These are phyloP conservation scores for Oxytropis ochrocephala DNA, from an alignment of 306 rosid species.

Conservation along the genomic window DNA sequence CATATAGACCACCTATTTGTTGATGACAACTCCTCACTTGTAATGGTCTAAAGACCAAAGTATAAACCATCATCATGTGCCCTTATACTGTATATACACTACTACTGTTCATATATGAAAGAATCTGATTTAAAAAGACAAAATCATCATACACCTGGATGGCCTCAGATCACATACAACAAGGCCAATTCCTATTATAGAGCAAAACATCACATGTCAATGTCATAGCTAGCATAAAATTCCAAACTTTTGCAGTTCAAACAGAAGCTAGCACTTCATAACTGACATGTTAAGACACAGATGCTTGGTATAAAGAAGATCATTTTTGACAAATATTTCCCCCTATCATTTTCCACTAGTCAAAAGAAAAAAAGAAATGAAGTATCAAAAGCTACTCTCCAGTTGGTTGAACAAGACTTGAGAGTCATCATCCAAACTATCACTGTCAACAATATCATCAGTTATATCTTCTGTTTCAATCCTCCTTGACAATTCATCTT, in stretches of 20 bases:
- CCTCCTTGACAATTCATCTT: constrained; percentile 17
- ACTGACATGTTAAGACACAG: neutral
- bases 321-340: neutral
- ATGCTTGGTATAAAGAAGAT: neutral
- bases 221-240: neutral
- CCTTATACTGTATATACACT: neutral
- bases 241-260: neutral
- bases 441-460: constrained; percentile 13
- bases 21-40: too few species aligned
- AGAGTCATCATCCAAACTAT: constrained; percentile 40
- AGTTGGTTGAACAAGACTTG: constrained; percentile 46
- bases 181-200: neutral
- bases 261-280: neutral
- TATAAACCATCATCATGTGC: neutral
- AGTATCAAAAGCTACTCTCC: constrained; percentile 36
- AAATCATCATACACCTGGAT: neutral
- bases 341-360: neutral
- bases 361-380: neutral
- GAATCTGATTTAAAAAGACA: neutral
- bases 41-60: neutral
- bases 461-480: constrained; percentile 14
- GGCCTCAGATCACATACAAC: neutral
- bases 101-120: neutral
- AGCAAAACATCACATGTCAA: neutral
- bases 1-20: too few species aligned